Percentiles rank a stretch among this genome's conserved stretches.
phyloP scores from a whole-genome alignment of 306 rosid genomes.

The Gynostemma pentaphyllum region DNA sequence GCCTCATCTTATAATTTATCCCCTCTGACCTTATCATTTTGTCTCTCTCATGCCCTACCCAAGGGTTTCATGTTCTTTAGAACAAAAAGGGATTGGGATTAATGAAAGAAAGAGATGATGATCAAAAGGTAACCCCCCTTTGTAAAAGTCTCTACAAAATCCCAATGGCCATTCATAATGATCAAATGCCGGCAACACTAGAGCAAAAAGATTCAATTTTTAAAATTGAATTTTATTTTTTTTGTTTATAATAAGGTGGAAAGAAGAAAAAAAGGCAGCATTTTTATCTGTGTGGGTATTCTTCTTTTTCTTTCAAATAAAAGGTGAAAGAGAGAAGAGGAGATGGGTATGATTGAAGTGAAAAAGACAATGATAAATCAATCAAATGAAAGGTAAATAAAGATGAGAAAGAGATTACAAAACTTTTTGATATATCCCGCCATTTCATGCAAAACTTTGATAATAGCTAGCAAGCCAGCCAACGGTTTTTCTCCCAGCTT shows the following conservation, averaged over 20 bases:
- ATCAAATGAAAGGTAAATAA: neutral
- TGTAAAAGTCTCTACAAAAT: neutral
- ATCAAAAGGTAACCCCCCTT: conserved; percentile 2
- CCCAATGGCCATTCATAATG: neutral
- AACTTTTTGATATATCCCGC: neutral
- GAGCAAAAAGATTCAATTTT: neutral
- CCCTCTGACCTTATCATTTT: too few species aligned
- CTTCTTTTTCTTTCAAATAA: neutral
- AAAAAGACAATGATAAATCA: conserved; percentile 6
- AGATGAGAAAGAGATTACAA: neutral
- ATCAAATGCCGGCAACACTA: too few species aligned
- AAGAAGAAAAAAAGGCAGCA: neutral
- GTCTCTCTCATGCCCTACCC: neutral
- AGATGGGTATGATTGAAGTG: conserved; percentile 9
- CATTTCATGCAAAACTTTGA: conserved; percentile 8
- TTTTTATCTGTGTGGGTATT: neutral
- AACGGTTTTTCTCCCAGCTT: neutral
- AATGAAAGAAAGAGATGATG: neutral
- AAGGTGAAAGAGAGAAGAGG: neutral
- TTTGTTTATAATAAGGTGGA: too few species aligned
- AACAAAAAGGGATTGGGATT: neutral
- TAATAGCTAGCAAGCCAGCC: too few species aligned
- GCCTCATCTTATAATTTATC: too few species aligned
- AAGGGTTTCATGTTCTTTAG: neutral
- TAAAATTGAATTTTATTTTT: neutral